phyloP scores from a whole-genome alignment of 768 basidiomycete genomes.

The Kwoniella bestiolae region DNA sequence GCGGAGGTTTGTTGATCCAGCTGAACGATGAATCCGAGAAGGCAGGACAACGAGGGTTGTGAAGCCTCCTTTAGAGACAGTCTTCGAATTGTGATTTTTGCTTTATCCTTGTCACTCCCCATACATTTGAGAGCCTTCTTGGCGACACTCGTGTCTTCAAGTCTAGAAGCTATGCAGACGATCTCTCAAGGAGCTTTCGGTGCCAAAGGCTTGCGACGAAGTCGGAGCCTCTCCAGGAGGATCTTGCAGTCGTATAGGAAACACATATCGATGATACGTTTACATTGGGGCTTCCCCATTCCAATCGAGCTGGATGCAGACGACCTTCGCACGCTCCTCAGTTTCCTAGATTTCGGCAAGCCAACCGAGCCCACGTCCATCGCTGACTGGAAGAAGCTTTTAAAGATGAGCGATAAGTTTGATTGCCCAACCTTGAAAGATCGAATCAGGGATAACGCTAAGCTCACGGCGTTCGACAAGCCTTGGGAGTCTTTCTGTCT shows the following conservation, averaged over 20 bases:
- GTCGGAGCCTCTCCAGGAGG: neutral
- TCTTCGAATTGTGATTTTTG: no score
- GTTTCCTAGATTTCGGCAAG: neutral
- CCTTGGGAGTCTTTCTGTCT: constrained; percentile 4
- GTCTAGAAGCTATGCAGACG: neutral
- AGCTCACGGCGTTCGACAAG: neutral
- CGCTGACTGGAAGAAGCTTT: neutral
- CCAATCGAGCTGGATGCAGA: neutral
- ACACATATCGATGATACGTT: neutral
- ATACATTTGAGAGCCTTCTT: neutral
- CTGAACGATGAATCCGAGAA: neutral
- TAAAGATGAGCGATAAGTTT: neutral
- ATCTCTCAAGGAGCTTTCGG: neutral
- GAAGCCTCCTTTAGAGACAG: neutral
- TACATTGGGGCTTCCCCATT: neutral
- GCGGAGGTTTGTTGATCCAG: neutral
- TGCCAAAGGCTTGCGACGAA: neutral
- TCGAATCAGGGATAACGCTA: neutral
- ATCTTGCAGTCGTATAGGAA: neutral
- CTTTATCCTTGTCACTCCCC: neutral
- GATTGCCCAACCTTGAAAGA: neutral
- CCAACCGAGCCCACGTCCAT: neutral
- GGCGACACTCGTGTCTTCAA: neutral
- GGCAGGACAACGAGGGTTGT: neutral
- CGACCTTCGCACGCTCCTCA: neutral